These are phyloP conservation scores for Meyerozyma guilliermondii DNA, from an alignment of 1,139 yeast genomes.

Conservation along the genomic window DNA sequence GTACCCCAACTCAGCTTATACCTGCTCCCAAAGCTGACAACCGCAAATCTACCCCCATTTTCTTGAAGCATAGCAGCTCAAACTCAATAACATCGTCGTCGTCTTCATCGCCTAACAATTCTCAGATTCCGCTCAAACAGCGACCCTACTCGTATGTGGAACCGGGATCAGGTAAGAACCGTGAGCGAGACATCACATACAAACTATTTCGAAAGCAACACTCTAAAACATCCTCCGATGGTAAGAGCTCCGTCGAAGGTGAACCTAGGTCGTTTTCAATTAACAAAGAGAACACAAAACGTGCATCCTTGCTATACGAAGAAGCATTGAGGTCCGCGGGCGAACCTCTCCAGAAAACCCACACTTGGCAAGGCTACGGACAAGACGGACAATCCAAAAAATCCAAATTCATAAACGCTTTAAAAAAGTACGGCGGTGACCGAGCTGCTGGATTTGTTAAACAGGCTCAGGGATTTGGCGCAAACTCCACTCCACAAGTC, in stretches of 20 bases:
- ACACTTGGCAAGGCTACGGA: neutral
- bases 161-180: slow-evolving; percentile 17
- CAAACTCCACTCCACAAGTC: neutral
- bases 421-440: slow-evolving; percentile 40
- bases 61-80: slow-evolving; percentile 19
- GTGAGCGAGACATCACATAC: slow-evolving; percentile 22
- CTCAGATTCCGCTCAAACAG: slow-evolving; percentile 17
- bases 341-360: neutral
- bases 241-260: slow-evolving; percentile 26
- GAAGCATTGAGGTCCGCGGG: neutral
- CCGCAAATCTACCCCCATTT: slow-evolving; percentile 30
- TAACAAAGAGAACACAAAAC: slow-evolving; percentile 6
- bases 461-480: slow-evolving; percentile 13
- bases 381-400: slow-evolving; percentile 12
- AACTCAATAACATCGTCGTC: slow-evolving; percentile 19
- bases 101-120: slow-evolving; percentile 6
- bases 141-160: slow-evolving; percentile 58
- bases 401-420: slow-evolving; percentile 37
- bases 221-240: slow-evolving; percentile 53
- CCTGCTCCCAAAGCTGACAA: slow-evolving; percentile 18
- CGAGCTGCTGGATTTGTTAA: slow-evolving; percentile 35
- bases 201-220: slow-evolving; percentile 54
- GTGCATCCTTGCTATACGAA: neutral
- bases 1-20: neutral
- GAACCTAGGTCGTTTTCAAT: slow-evolving; percentile 4